phyloP scores from a whole-genome alignment of 768 basidiomycete species.

The Mycena leptocephala region DNA sequence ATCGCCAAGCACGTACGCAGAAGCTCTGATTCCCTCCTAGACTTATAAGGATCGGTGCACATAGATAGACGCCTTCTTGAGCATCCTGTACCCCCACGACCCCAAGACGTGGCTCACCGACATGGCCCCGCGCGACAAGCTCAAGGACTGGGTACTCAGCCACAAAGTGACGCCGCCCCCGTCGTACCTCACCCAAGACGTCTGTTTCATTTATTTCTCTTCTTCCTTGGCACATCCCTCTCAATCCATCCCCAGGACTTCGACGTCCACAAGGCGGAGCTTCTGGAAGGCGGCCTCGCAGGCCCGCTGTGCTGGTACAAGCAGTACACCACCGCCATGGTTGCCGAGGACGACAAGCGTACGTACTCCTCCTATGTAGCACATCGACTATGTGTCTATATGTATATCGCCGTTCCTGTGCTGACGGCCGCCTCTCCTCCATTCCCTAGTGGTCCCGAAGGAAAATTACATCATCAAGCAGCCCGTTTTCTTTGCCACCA shows the following conservation, averaged over 20 bases:
- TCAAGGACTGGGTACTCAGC: slow-evolving; percentile 51
- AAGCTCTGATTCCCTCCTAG: background rate
- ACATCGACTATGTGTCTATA: too few species aligned
- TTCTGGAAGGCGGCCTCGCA: slow-evolving; percentile 46
- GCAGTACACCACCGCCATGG: slow-evolving; percentile 43
- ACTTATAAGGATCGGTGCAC: background rate
- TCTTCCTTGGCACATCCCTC: background rate
- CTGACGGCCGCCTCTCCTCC: background rate
- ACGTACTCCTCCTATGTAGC: background rate
- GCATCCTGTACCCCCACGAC: slow-evolving; percentile 50
- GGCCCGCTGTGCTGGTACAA: slow-evolving; percentile 55
- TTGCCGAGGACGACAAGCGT: slow-evolving; percentile 54
- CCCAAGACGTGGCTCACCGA: slow-evolving; percentile 54
- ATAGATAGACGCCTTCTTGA: slow-evolving; percentile 58
- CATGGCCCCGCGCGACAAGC: slow-evolving; percentile 53
- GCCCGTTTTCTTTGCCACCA: slow-evolving; percentile 55
- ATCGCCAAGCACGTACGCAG: slow-evolving; percentile 55
- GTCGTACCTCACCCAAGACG: slow-evolving; percentile 52
- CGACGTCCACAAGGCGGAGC: slow-evolving; percentile 31
- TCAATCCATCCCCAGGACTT: slow-evolving; percentile 43
- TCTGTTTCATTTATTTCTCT: slow-evolving; percentile 6
- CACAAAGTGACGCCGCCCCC: slow-evolving; percentile 46
- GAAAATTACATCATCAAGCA: slow-evolving; percentile 47
- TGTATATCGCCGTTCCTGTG: too few species aligned
- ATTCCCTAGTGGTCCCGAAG: slow-evolving; percentile 39